Conservation (phyloP, 2,329 filamentous ascomycete genomes). For the Trichoderma guizhouense region DNA sequence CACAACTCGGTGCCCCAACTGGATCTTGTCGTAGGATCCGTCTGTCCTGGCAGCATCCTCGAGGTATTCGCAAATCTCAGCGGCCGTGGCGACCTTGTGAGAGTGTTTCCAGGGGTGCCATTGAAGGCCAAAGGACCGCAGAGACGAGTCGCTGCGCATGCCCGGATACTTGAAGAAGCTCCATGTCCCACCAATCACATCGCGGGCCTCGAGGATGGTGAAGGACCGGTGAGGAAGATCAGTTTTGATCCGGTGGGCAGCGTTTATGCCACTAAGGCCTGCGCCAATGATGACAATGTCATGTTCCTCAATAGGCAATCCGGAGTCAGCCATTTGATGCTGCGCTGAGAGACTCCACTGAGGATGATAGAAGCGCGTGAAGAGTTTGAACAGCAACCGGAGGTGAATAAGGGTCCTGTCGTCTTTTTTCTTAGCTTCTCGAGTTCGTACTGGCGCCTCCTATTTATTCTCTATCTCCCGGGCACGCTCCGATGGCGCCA, state of each 20-base stretch:
- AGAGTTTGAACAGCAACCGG: not conserved
- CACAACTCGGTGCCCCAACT: conserved; percentile 47
- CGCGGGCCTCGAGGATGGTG: conserved; percentile 64
- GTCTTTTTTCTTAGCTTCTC: not conserved
- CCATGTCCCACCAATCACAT: conserved; percentile 72
- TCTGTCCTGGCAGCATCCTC: conserved; percentile 47
- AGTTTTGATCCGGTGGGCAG: conserved; percentile 62
- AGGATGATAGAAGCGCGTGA: not conserved
- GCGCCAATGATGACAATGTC: conserved; percentile 68
- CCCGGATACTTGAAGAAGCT: conserved; percentile 74
- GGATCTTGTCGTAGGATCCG: conserved; percentile 54
- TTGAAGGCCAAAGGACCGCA: conserved; percentile 61
- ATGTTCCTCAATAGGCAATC: conserved; percentile 18
- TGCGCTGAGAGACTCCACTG: not conserved
- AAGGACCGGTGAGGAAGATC: conserved; percentile 55
- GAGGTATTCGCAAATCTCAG: conserved; percentile 53
- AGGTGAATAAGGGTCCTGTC: not conserved
- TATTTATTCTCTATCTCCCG: not conserved
- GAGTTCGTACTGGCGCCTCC: not conserved
- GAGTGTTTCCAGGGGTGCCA: conserved; percentile 68
- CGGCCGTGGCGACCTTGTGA: conserved; percentile 49
- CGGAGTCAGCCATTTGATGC: not conserved
- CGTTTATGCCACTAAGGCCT: conserved; percentile 72
- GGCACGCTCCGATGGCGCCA: not conserved
- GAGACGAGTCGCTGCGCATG: conserved; percentile 63